phyloP scores from a whole-genome alignment of 2,329 filamentous ascomycete species.

The Pezicula radicicola region DNA sequence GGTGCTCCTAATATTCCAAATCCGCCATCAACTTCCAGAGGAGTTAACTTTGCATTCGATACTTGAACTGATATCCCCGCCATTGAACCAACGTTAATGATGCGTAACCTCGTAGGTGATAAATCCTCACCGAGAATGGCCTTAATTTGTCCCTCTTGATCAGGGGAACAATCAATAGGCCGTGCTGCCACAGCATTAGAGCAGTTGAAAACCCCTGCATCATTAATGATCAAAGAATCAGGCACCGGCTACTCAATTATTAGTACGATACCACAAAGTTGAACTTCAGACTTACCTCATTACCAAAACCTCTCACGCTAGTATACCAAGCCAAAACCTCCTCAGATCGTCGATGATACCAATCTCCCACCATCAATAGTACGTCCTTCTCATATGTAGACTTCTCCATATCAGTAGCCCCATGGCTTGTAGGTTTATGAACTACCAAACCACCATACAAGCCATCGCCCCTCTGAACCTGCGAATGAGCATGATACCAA shows the following conservation, averaged over 20 bases:
- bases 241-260: slow-evolving; percentile 38
- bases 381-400: slow-evolving; percentile 35
- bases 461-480: slow-evolving; percentile 40
- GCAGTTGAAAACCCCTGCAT: slow-evolving; percentile 41
- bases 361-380: slow-evolving; percentile 45
- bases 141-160: slow-evolving; percentile 12
- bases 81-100: slow-evolving; percentile 37
- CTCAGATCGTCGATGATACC: slow-evolving; percentile 41
- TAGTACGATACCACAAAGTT: not conserved
- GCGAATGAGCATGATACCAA: slow-evolving; percentile 41
- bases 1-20: slow-evolving; percentile 20
- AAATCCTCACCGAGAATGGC: slow-evolving; percentile 23
- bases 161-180: slow-evolving; percentile 37
- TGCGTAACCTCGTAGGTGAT: slow-evolving; percentile 29
- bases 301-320: slow-evolving; percentile 38
- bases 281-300: slow-evolving; percentile 29
- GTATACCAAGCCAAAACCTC: slow-evolving; percentile 42
- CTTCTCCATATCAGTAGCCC: slow-evolving; percentile 5
- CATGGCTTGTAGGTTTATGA: slow-evolving; percentile 28
- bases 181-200: slow-evolving; percentile 40
- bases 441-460: slow-evolving; percentile 44
- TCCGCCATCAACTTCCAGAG: slow-evolving; percentile 34
- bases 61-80: slow-evolving; percentile 14
- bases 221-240: slow-evolving; percentile 45
- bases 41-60: slow-evolving; percentile 8